Conservation (phyloP, 148 eudicot genomes). For the Fagopyrum homotropicum region DNA sequence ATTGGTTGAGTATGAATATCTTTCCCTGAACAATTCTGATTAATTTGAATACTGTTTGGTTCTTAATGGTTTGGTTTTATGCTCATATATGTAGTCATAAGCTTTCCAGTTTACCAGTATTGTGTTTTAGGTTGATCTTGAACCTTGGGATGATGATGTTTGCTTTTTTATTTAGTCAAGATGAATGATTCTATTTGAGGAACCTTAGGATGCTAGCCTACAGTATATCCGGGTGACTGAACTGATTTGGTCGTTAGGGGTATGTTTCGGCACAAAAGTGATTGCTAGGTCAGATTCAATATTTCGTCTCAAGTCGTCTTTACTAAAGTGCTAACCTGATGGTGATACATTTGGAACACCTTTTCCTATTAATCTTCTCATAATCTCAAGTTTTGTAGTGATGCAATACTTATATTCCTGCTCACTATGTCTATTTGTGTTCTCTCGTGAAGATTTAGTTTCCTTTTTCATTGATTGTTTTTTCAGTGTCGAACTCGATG, state of each 20-base stretch:
- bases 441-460: neutral
- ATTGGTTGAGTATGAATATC: neutral
- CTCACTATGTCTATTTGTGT: neutral
- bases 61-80: neutral
- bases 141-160: neutral
- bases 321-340: neutral
- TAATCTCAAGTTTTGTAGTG: neutral
- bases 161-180: neutral
- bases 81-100: neutral
- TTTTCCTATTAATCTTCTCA: too few relatives aligned
- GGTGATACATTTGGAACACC: neutral
- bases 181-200: neutral
- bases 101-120: neutral
- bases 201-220: neutral
- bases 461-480: neutral
- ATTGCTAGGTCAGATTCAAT: neutral
- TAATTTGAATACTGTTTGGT: neutral
- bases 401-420: neutral
- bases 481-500: constrained; percentile 58
- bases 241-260: neutral
- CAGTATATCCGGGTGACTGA: neutral
- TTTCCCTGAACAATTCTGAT: neutral
- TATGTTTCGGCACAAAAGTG: neutral
- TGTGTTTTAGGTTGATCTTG: neutral
- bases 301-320: neutral